phyloP scores from a whole-genome alignment of 1,139 yeast genomes.

The Starmera stellimalicola region DNA sequence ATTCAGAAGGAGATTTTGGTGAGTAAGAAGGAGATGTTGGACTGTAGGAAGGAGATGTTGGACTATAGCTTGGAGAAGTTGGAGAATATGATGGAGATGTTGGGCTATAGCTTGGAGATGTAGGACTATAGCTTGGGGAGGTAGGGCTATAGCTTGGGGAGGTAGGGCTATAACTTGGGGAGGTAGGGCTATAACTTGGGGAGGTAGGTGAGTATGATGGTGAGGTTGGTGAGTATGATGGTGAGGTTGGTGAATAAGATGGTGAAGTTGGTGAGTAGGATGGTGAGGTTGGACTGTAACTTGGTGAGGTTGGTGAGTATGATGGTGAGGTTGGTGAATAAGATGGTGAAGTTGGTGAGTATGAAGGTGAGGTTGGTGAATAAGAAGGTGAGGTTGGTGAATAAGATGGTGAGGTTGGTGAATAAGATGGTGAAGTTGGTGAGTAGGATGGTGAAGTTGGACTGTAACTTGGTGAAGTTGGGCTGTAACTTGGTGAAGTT shows the following conservation, averaged over 20 bases:
- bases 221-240: constrained; percentile 49
- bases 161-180: constrained; percentile 51
- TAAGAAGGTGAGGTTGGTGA: constrained; percentile 68
- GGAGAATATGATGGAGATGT: constrained; percentile 69
- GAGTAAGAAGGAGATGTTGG: constrained; percentile 41
- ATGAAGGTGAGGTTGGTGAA: constrained; percentile 61
- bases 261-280: constrained; percentile 51
- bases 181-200: constrained; percentile 55
- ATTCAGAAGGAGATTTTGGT: constrained; percentile 46
- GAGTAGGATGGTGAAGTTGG: constrained; percentile 65
- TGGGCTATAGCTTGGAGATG: constrained; percentile 59
- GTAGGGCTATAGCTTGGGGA: constrained; percentile 46
- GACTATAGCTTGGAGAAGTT: constrained; percentile 52
- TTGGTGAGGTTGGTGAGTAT: constrained; percentile 48
- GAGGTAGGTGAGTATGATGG: constrained; percentile 53
- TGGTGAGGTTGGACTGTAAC: constrained; percentile 63
- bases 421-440: constrained; percentile 57
- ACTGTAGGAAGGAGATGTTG: constrained; percentile 46
- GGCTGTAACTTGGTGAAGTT: constrained; percentile 62
- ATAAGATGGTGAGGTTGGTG: constrained; percentile 56
- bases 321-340: constrained; percentile 57
- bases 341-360: constrained; percentile 59
- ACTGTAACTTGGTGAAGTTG: constrained; percentile 66
- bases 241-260: constrained; percentile 53
- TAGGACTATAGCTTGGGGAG: constrained; percentile 50